Evolutionary conservation across 805 yeast species (phyloP).

Genomic region (Diddensiella santjacobensis): DNA sequence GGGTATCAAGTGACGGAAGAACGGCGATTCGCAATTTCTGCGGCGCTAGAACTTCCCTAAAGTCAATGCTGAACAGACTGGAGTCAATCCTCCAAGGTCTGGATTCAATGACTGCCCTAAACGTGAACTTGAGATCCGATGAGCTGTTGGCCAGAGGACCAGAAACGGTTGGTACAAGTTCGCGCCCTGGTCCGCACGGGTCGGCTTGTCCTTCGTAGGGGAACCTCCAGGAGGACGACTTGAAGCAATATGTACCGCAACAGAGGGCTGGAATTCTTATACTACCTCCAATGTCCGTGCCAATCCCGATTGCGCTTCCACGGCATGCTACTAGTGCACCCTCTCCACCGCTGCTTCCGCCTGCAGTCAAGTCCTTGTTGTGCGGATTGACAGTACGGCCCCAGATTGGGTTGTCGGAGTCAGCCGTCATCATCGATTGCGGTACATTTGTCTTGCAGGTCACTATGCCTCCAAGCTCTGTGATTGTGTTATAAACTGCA

Average conservation of each 20-base stretch:
- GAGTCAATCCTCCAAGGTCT: slow-evolving; percentile 21
- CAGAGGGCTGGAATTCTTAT: slow-evolving; percentile 47
- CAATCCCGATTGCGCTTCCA: slow-evolving; percentile 49
- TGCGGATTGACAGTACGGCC: slow-evolving; percentile 48
- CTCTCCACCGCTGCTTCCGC: slow-evolving; percentile 56
- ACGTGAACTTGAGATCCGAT: slow-evolving; percentile 64
- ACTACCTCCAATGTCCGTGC: slow-evolving; percentile 52
- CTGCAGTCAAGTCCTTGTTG: slow-evolving; percentile 42
- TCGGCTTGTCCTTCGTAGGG: slow-evolving; percentile 31
- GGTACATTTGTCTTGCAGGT: slow-evolving; percentile 59
- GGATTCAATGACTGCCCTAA: slow-evolving; percentile 39
- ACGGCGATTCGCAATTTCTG: slow-evolving; percentile 12
- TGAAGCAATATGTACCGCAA: slow-evolving; percentile 41
- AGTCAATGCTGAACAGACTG: slow-evolving; percentile 10
- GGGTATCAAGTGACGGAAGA: neutral
- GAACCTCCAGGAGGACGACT: slow-evolving; percentile 46
- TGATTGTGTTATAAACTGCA: slow-evolving; percentile 42
- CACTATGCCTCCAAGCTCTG: slow-evolving; percentile 55
- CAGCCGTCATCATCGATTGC: slow-evolving; percentile 55
- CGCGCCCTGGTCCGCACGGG: slow-evolving; percentile 24
- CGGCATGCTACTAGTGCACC: slow-evolving; percentile 44
- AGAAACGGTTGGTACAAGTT: neutral
- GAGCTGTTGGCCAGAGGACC: slow-evolving; percentile 61
- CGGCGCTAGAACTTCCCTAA: slow-evolving; percentile 5
- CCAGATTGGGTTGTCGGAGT: slow-evolving; percentile 42